phyloP scores from a whole-genome alignment of 192 early-diverging fungal genomes.

The Backusella luteola region DNA sequence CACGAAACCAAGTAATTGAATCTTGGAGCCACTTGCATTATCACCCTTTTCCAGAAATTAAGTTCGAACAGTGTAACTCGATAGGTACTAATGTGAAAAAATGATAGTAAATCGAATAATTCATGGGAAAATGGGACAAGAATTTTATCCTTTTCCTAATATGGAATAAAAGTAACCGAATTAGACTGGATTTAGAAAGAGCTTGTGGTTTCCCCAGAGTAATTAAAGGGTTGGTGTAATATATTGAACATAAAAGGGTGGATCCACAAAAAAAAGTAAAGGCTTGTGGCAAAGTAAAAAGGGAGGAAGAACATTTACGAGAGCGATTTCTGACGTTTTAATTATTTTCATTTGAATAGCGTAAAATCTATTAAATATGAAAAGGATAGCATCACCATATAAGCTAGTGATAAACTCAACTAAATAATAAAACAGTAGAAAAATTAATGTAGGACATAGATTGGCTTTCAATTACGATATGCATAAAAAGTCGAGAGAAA shows the following conservation, averaged over 20 bases:
- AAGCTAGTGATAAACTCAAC: background rate
- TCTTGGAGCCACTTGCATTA: background rate
- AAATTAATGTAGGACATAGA: constrained; percentile 5
- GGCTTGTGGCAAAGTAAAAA: too few species aligned
- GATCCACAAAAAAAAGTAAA: background rate
- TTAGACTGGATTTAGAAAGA: background rate
- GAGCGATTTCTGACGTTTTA: background rate
- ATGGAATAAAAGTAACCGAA: background rate
- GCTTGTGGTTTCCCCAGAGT: background rate
- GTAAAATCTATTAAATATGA: background rate
- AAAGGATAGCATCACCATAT: background rate
- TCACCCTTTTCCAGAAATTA: background rate
- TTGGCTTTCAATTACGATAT: background rate
- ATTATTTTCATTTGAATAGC: background rate
- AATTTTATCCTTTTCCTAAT: background rate
- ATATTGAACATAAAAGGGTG: background rate
- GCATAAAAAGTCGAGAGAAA: background rate
- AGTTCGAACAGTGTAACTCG: background rate
- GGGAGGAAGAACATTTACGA: background rate
- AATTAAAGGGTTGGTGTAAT: background rate
- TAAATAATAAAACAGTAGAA: background rate
- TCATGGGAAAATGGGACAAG: constrained; percentile 2
- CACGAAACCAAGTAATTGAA: background rate
- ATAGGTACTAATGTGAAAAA: background rate
- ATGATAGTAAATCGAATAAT: background rate